Conservation (phyloP, 768 basidiomycete genomes). For the Suillus subluteus region DNA sequence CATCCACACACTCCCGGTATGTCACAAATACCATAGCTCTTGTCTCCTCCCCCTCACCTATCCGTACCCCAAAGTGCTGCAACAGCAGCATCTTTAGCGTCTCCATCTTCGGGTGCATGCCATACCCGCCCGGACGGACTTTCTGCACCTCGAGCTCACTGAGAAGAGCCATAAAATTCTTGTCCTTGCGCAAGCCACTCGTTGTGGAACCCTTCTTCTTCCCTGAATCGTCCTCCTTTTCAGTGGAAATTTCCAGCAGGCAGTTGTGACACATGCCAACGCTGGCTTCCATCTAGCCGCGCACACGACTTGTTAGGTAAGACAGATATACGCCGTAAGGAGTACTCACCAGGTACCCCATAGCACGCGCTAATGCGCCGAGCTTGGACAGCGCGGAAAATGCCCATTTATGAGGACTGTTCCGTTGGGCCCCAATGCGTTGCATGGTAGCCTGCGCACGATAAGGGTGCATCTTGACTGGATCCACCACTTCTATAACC, state of each 20-base stretch:
- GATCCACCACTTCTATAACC: conserved; percentile 56
- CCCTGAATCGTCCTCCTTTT: conserved; percentile 34
- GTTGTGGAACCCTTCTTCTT: conserved; percentile 46
- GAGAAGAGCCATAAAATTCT: conserved; percentile 67
- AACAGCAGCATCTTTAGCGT: conserved; percentile 73
- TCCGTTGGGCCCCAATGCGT: conserved; percentile 41
- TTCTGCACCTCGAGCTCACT: conserved; percentile 66
- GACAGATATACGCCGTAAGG: conserved; percentile 7
- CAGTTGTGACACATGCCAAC: conserved; percentile 74
- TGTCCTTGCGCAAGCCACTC: conserved; percentile 49
- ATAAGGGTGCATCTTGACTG: conserved; percentile 70
- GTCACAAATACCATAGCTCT: conserved; percentile 94
- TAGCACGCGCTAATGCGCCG: conserved; percentile 70
- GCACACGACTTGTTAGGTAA: not conserved
- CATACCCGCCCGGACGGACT: conserved; percentile 49
- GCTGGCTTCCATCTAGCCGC: conserved; percentile 76
- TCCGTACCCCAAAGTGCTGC: conserved; percentile 64
- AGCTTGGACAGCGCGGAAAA: conserved; percentile 55
- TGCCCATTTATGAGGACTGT: conserved; percentile 47
- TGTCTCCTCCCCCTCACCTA: conserved; percentile 52
- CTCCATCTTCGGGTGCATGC: conserved; percentile 91
- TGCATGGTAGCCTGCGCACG: conserved; percentile 48
- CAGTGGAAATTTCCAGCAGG: conserved; percentile 55
- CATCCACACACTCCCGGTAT: conserved; percentile 89
- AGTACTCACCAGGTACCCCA: conserved; percentile 80